phyloP scores from a whole-genome alignment of 148 eudicot species.

The Camellia lanceoleosa region DNA sequence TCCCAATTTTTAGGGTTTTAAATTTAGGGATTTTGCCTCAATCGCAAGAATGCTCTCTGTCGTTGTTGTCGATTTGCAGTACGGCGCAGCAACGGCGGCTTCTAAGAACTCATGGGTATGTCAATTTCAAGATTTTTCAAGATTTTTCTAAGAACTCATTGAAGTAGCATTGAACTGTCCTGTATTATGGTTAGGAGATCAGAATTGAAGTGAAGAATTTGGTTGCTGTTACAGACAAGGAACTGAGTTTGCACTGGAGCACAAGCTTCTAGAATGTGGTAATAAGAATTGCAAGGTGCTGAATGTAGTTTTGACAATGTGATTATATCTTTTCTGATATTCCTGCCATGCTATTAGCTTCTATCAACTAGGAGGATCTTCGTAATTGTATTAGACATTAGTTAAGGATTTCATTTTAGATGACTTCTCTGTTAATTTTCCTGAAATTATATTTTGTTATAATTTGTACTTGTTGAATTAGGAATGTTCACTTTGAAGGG shows the following conservation, averaged over 20 bases:
- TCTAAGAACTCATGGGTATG: no score
- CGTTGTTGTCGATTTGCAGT: no score
- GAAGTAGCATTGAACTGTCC: neutral
- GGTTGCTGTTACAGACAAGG: neutral
- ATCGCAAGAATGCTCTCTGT: no score
- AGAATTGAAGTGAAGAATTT: neutral
- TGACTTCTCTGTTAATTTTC: neutral
- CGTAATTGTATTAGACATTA: neutral
- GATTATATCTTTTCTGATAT: neutral
- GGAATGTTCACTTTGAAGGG: neutral
- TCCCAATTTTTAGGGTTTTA: no score
- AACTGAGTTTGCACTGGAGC: neutral
- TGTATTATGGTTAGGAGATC: neutral
- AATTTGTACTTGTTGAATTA: neutral
- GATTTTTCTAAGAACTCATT: no score
- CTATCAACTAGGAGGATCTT: constrained; percentile 11
- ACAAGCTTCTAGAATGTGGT: constrained; percentile 3
- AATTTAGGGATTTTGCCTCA: no score
- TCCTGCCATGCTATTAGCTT: neutral
- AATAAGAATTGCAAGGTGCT: neutral
- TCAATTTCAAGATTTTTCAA: no score
- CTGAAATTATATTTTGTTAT: neutral
- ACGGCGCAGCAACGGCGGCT: no score
- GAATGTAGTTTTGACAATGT: neutral
- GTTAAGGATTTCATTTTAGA: neutral